A percentile compares a stretch with the other conserved stretches of the same genome.
phyloP scores from a whole-genome alignment of 176 grass and related monocot genomes.

The Oryza officinalis region DNA sequence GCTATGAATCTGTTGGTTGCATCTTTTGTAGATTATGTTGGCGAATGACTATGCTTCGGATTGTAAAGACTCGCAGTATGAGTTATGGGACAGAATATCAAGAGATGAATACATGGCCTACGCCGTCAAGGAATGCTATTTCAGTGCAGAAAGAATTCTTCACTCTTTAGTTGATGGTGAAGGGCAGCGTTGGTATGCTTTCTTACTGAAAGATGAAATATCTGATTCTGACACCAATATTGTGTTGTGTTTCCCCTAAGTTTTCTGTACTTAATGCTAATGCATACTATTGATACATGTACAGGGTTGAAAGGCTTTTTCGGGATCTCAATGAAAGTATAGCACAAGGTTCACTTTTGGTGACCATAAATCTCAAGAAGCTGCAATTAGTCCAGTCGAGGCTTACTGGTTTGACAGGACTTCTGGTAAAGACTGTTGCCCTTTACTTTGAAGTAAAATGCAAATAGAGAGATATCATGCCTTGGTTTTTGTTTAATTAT shows the following conservation, averaged over 20 bases:
- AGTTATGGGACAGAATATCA: constrained; percentile 84
- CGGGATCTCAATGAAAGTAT: constrained; percentile 69
- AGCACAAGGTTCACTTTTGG: constrained; percentile 58
- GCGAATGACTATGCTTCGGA: constrained; percentile 84
- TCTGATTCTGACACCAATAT: constrained; percentile 13
- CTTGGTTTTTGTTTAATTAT: not conserved
- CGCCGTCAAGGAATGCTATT: constrained; percentile 92
- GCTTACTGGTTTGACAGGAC: constrained; percentile 82
- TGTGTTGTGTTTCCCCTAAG: constrained; percentile 17
- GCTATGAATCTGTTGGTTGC: constrained; percentile 33
- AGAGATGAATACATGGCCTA: constrained; percentile 98
- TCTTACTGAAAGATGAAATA: constrained; percentile 21
- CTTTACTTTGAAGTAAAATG: not conserved
- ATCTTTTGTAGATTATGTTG: constrained; percentile 78
- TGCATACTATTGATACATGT: constrained; percentile 27
- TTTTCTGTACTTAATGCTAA: constrained; percentile 6
- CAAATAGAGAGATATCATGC: not conserved
- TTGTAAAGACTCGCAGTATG: constrained; percentile 72
- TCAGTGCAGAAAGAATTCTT: constrained; percentile 81
- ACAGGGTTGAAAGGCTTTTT: constrained; percentile 92
- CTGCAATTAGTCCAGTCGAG: constrained; percentile 74
- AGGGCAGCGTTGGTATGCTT: constrained; percentile 83
- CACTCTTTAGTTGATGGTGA: constrained; percentile 78
- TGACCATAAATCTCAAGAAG: constrained; percentile 82
- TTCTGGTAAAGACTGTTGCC: constrained; percentile 63